These are phyloP conservation scores for Nasturtium officinale DNA, from an alignment of 345 rosid genomes.

Conservation along the genomic window DNA sequence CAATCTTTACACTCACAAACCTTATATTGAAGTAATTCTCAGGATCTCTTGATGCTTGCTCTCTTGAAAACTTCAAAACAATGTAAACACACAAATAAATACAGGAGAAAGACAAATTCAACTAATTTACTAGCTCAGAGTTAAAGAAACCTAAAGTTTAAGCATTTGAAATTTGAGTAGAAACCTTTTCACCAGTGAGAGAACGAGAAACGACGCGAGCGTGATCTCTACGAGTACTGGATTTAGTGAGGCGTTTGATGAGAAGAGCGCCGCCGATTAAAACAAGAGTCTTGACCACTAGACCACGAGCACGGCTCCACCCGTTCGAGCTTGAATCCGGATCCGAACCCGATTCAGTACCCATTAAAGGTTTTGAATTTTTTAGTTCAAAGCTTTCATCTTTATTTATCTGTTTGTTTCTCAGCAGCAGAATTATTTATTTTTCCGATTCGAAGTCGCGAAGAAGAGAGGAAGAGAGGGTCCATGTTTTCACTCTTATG, in stretches of 20 bases:
- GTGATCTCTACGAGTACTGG: conserved; percentile 93
- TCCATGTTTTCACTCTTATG: not conserved
- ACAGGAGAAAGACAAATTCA: not conserved
- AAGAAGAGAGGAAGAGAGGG: not conserved
- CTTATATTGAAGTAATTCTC: conserved; percentile 90
- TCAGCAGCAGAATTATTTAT: not conserved
- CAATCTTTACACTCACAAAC: conserved; percentile 33
- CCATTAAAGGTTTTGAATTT: conserved; percentile 23
- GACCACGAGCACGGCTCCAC: conserved; percentile 74
- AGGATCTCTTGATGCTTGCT: conserved; percentile 89
- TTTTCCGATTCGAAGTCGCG: conserved; percentile 4
- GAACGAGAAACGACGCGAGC: conserved; percentile 75
- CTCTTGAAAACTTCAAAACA: conserved; percentile 64
- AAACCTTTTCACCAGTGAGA: conserved; percentile 79
- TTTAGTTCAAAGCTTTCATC: conserved; percentile 14
- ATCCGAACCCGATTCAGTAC: conserved; percentile 50
- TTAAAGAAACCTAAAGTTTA: not conserved
- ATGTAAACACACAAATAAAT: conserved; percentile 15
- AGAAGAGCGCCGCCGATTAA: conserved; percentile 82
- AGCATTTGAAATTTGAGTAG: not conserved
- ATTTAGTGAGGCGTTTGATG: conserved; percentile 83
- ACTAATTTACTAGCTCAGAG: not conserved
- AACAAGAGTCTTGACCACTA: conserved; percentile 66
- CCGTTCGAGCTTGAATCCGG: conserved; percentile 64
- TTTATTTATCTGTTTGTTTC: conserved; percentile 13